Evolutionary conservation across 2,329 filamentous ascomycete genomes (phyloP), one percentile per base, ranked within the genome.

Genomic region (Trichoderma citrinoviride): DNA sequence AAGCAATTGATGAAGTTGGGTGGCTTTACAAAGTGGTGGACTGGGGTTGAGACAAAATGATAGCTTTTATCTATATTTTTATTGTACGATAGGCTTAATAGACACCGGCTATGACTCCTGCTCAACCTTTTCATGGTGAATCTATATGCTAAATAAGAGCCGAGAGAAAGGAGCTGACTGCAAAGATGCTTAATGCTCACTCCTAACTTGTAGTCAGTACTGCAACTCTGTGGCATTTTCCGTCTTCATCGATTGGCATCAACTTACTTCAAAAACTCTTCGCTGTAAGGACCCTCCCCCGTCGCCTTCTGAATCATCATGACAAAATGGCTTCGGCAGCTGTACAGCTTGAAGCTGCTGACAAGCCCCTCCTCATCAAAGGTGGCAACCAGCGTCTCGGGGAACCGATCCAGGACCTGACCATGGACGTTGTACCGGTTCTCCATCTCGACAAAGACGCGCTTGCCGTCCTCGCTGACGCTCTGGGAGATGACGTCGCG

Each of bases 41-140:
- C 49, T 19, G 60, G 50, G 60, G 27, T 54, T 29, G 27, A 54
- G 40, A 46, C 40, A 62, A 62, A 46, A 54, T 41, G 60, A 53
- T 62, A 53, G 60, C 52, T 37, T 21, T 53, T 54, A 62, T 62
- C 58, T 61, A 61, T 49, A 47, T 61, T 44, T 53, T 62, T 53
- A 54, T 37, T 33, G 29, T 29, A 62, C 52, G 25, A 40, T 62
- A 54, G 47, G 44, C 50, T 46, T 44, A 61, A 61, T 61, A 61
- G 60, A 62, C 53, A 54, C 46, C n/a, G 21, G 54, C 50, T 53
- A 62, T 62, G 49, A 46, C 37, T 54, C 37, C 27, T 33, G 46
- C 14, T 46, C n/a, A 6, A 33, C 12, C 5, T 17, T 1, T 37
- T 52, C 37, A 33, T 61, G 37, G 46, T 61, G 47, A 61, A 15